A percentile compares a stretch with the other conserved stretches of the same genome.
Conservation (phyloP, 2,329 filamentous ascomycete genomes). For the Cladosporium austrohemisphaericum region DNA sequence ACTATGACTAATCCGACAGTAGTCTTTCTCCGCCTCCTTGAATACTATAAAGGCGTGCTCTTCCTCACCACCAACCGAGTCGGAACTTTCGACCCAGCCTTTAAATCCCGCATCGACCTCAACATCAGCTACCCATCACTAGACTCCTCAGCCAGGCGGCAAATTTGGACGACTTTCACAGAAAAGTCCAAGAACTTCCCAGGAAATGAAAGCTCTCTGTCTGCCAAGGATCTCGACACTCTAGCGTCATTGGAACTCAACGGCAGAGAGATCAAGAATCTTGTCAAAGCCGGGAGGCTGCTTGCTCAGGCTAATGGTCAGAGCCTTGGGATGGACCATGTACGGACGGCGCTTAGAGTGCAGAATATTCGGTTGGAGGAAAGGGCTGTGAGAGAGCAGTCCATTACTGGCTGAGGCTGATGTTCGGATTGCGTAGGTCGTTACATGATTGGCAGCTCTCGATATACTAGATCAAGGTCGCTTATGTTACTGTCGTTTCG, state of each 20-base stretch:
- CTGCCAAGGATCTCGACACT: background rate
- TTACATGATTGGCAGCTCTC: too few relatives aligned
- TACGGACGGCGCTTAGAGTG: too few relatives aligned
- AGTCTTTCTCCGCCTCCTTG: slow-evolving; percentile 28
- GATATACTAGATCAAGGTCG: too few relatives aligned
- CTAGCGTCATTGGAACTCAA: slow-evolving; percentile 31
- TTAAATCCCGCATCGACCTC: slow-evolving; percentile 35
- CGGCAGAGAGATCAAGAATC: slow-evolving; percentile 37
- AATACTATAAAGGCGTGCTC: slow-evolving; percentile 25
- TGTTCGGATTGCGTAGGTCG: too few relatives aligned
- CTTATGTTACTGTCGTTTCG: too few relatives aligned
- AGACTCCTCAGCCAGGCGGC: slow-evolving; percentile 20
- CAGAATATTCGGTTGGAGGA: too few relatives aligned
- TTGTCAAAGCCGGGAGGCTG: slow-evolving; percentile 33
- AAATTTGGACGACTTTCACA: slow-evolving; percentile 26
- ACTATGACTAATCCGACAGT: too few relatives aligned
- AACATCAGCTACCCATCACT: slow-evolving; percentile 31
- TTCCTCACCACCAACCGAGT: slow-evolving; percentile 39
- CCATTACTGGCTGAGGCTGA: too few relatives aligned
- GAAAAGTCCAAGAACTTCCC: background rate
- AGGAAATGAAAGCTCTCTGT: background rate
- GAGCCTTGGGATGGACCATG: too few relatives aligned
- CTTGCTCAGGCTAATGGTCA: too few relatives aligned
- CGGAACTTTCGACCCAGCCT: slow-evolving; percentile 34
- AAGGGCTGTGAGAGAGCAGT: too few relatives aligned